These are phyloP conservation scores for Candida chilensis DNA, from an alignment of 805 yeast species.

Conservation along the genomic window DNA sequence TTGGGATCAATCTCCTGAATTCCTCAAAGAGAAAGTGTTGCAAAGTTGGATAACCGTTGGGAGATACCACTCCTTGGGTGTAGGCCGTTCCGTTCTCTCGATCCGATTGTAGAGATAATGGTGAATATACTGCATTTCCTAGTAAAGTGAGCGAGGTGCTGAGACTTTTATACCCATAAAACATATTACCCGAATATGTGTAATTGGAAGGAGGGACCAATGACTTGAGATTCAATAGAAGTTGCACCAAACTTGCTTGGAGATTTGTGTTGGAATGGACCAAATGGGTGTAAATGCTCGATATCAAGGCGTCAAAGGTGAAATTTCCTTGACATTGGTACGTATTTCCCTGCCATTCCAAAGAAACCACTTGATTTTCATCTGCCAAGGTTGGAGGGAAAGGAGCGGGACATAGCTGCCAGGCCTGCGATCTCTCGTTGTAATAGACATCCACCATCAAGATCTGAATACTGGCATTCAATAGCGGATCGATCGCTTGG, in stretches of 20 bases:
- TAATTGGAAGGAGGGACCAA: constrained; percentile 7
- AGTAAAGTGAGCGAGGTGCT: too few relatives aligned
- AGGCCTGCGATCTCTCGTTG: constrained; percentile 25
- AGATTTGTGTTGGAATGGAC: constrained; percentile 18
- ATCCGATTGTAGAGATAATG: too few relatives aligned
- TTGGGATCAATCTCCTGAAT: constrained; percentile 22
- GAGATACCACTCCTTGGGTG: too few relatives aligned
- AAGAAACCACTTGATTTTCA: constrained; percentile 3
- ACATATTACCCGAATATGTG: too few relatives aligned
- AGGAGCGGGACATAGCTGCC: constrained; percentile 52
- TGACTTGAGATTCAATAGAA: constrained; percentile 16
- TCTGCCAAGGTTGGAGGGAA: constrained; percentile 17
- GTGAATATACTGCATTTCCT: too few relatives aligned
- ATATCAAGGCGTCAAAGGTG: constrained; percentile 13
- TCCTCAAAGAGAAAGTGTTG: constrained; percentile 19
- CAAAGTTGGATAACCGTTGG: constrained; percentile 25
- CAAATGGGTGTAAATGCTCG: constrained; percentile 9
- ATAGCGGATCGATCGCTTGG: constrained; percentile 7
- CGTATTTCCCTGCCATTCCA: constrained; percentile 16
- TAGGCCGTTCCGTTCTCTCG: too few relatives aligned
- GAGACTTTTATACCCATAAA: too few relatives aligned
- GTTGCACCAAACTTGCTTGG: constrained; percentile 20
- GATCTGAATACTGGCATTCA: constrained; percentile 21
- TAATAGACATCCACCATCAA: constrained; percentile 40
- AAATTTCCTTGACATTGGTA: constrained; percentile 20